Base-by-base conservation (phyloP, 2,329 filamentous ascomycete species). In the Fusarium acutatum region DNA sequence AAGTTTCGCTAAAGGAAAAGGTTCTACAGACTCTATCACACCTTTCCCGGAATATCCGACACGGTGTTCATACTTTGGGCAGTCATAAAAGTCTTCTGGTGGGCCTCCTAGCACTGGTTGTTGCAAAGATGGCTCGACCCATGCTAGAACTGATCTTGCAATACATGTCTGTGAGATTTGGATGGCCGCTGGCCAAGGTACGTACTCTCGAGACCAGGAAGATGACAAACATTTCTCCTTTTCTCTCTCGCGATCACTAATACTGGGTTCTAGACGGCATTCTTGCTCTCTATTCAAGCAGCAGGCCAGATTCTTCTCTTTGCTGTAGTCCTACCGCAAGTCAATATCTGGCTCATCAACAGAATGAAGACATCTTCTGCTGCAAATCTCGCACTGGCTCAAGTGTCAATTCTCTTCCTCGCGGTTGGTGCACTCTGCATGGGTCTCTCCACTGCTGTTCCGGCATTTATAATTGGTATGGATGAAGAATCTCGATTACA, bases 131-230 rank as follows among this genome's bases (percentile, higher is more conserved):
- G 58, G 46, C 58, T 20, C 58, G 47, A 1, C 47, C 58, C 4
- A 54, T 60, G 58, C 58, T 60, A 20, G 47, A 60, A 28, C 15
- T 60, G 3, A 60, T 60, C 28, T 35, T 60, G 15, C 58, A 54
- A 24, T 54, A 60, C 47, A 54, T 60, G 58, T 60, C 58, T n/a
- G 58, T 60, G 28, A 54, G 58, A 24, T 60, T 60, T 24, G 37
- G n/a, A 15, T 60, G 46, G 58, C 35, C 46, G 3, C 3, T 60
- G 4, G 35, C 47, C 20, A 54, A 54, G 47, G 58, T 54, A 10
- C 3, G 18, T 35, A 1, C 8, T 28, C 6, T 38, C 2, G 6
- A 22, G 4, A 14, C 4, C 1, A 22, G 8, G 12, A 3, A 40
- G 1, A 6, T 40, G 37, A 22, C 12, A 38, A 1, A 20, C 20